Evolutionary conservation across 805 yeast genomes (phyloP).

Genomic region (Candida insectorum): DNA sequence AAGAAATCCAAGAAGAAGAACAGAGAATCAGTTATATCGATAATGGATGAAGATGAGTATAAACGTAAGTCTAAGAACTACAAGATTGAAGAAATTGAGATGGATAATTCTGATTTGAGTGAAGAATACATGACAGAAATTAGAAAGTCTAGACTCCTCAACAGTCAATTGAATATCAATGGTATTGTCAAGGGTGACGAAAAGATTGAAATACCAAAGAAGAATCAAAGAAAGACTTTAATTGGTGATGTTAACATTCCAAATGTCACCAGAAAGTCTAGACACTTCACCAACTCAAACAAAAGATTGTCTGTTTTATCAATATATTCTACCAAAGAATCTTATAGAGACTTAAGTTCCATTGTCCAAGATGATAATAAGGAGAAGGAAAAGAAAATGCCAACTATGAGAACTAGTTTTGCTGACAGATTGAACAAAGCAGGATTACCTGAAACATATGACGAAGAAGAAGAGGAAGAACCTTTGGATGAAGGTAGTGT

Average conservation of each 20-base stretch:
- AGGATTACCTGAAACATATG: slow-evolving; percentile 24
- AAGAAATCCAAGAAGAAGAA: slow-evolving; percentile 10
- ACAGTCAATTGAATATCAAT: slow-evolving; percentile 35
- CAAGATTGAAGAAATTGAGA: slow-evolving; percentile 35
- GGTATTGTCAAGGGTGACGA: slow-evolving; percentile 18
- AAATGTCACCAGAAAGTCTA: slow-evolving; percentile 65
- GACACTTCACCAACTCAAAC: slow-evolving; percentile 56
- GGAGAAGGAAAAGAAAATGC: slow-evolving; percentile 14
- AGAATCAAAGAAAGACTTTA: slow-evolving; percentile 33
- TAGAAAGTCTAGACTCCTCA: slow-evolving; percentile 40
- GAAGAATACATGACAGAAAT: slow-evolving; percentile 45
- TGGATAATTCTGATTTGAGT: slow-evolving; percentile 34
- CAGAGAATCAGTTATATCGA: slow-evolving; percentile 33
- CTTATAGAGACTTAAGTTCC: slow-evolving; percentile 56
- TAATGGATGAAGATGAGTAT: slow-evolving; percentile 14
- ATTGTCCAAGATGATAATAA: slow-evolving; percentile 23
- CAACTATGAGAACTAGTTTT: slow-evolving; percentile 36
- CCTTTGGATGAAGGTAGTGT: slow-evolving; percentile 36
- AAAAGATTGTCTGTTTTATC: slow-evolving; percentile 73
- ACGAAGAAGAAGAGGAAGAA: slow-evolving; percentile 26
- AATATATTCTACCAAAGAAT: slow-evolving; percentile 63
- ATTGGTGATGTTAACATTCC: slow-evolving; percentile 68
- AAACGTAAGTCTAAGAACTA: slow-evolving; percentile 16
- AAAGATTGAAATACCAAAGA: slow-evolving; percentile 16
- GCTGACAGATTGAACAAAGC: slow-evolving; percentile 41